phyloP scores from a whole-genome alignment of 1,284 basidiomycete genomes.

The Pulveroboletus sp. region DNA sequence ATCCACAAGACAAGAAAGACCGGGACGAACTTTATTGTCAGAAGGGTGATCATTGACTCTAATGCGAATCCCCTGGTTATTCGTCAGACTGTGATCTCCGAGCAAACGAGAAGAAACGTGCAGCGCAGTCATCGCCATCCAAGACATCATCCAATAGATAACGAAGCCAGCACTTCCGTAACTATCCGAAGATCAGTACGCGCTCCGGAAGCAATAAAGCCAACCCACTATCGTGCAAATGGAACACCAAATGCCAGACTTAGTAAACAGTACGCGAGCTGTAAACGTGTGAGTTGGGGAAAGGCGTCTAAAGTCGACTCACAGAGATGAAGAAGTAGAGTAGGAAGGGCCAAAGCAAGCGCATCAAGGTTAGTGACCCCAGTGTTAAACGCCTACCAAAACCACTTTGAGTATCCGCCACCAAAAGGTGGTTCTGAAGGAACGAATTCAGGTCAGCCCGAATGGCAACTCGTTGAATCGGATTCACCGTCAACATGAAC shows the following conservation, averaged over 20 bases:
- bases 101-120: conserved; percentile 28
- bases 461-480: conserved; percentile 22
- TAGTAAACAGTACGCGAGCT: conserved; percentile 62
- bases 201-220: neutral
- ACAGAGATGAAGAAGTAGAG: conserved; percentile 66
- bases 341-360: conserved; percentile 53
- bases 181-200: conserved; percentile 14
- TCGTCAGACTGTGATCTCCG: conserved; percentile 1
- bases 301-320: conserved; percentile 19
- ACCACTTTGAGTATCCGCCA: conserved; percentile 44
- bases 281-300: neutral
- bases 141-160: conserved; percentile 76
- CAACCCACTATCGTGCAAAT: conserved; percentile 48
- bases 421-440: conserved; percentile 33
- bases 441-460: neutral
- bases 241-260: conserved; percentile 67
- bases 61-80: conserved; percentile 56
- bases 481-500: conserved; percentile 44
- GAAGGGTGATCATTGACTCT: conserved; percentile 59
- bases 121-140: conserved; percentile 61
- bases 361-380: conserved; percentile 54
- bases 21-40: conserved; percentile 54
- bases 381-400: conserved; percentile 52
- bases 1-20: conserved; percentile 70
- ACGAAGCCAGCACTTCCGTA: conserved; percentile 65